Evolutionary conservation across 2,329 filamentous ascomycete genomes (phyloP), one percentile per base, ranked within the genome.

Genomic region (Cladosporium sp.): DNA sequence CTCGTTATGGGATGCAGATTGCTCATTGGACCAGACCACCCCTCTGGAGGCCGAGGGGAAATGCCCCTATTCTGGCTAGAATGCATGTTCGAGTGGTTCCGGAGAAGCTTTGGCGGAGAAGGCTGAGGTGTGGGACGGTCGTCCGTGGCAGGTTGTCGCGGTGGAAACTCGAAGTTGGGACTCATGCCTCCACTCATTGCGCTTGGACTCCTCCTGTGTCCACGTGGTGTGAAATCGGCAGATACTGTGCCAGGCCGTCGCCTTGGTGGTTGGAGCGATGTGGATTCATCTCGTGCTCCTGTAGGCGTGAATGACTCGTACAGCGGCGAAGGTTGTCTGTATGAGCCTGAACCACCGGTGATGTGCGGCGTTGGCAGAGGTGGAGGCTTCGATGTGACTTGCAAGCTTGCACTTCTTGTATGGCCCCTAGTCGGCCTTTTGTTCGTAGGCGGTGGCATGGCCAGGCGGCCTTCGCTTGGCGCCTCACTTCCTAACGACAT

Each of bases 371-470:
- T 65, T 18, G 32, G 54, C 56, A 65, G 60, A 14, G 63, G 49
- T 21, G 68, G 64, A 28, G 68, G 64, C 58, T 64, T 83, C 56
- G 88, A 82, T 68, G 87, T 76, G 70, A 94, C 89, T 76, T 96
- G 93, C 66, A 96, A 79, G 80, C 93, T 97, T 26, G 91, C 87
- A 43, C 92, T 92, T 61, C 93, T 85, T 57, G 84, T 87, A 81
- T 97, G 93, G 5, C 89, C 86, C 71, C 87, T 87, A 21, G 74
- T 75, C 23, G 86, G 84, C 61, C 86, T 83, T 60, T 75, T 74
- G 11, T 73, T 70, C 28, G 39, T 18, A 14, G 62, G 30, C 18
- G 64, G 62, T 28, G 64, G 58, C 36, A 64, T 57, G 28, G 64
- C 56, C 6, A 68, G 69, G 28, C 68, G 65, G 6, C 61, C 58